Evolutionary conservation across 495 filamentous ascomycete genomes (phyloP).

Genomic region (Amphirosellinia nigrospora): DNA sequence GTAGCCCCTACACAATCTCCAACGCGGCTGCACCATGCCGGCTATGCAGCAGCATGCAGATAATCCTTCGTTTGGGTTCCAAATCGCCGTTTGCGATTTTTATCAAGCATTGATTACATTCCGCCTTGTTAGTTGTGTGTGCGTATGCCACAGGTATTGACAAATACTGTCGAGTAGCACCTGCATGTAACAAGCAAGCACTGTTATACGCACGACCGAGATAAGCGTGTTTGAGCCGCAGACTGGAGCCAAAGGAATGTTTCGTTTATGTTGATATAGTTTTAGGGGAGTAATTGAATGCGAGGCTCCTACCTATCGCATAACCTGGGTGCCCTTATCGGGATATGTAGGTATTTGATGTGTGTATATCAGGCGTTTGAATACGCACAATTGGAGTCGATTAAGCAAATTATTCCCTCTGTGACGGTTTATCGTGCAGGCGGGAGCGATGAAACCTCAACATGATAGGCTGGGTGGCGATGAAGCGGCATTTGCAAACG

Average conservation of each 20-base stretch:
- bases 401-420: neutral
- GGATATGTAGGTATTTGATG: conserved; percentile 1
- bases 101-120: neutral
- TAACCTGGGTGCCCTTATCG: neutral
- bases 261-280: conserved; percentile 6
- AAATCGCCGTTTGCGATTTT: neutral
- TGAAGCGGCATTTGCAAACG: neutral
- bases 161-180: neutral
- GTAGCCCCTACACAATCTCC: neutral
- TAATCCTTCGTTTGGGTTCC: neutral
- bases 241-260: neutral
- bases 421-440: neutral
- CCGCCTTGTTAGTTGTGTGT: neutral
- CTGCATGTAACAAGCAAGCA: neutral
- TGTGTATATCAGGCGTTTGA: neutral
- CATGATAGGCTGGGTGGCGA: neutral
- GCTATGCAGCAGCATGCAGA: neutral
- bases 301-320: neutral
- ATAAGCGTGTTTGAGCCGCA: neutral
- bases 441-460: neutral
- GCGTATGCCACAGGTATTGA: neutral
- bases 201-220: neutral
- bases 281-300: neutral
- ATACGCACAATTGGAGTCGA: neutral
- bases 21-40: neutral